phyloP scores from a whole-genome alignment of 345 rosid genomes.

The Sonneratia alba region DNA sequence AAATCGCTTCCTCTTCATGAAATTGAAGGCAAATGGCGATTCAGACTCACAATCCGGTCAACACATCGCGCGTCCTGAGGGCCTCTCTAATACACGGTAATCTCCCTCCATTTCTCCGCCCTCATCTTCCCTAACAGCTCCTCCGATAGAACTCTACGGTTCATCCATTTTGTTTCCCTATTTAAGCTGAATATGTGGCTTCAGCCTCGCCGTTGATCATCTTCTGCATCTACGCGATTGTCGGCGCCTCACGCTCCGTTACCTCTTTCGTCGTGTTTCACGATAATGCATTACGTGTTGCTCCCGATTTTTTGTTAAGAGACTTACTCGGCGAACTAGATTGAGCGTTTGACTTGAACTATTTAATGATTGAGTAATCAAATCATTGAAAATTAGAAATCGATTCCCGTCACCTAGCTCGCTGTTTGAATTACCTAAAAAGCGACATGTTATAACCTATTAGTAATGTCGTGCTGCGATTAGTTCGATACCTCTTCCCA shows the following conservation, averaged over 20 bases:
- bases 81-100: too few species aligned
- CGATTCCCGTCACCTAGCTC: not conserved
- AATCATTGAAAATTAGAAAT: not conserved
- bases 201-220: constrained; percentile 11
- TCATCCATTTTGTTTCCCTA: too few species aligned
- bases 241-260: constrained; percentile 35
- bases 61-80: too few species aligned
- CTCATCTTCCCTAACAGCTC: too few species aligned
- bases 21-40: too few species aligned
- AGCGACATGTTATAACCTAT: too few species aligned
- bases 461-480: not conserved
- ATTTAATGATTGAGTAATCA: not conserved
- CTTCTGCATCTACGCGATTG: constrained; percentile 5
- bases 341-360: not conserved
- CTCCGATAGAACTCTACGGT: too few species aligned
- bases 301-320: not conserved
- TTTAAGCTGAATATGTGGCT: constrained; percentile 16
- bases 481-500: not conserved
- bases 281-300: constrained; percentile 20
- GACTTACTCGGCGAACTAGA: not conserved
- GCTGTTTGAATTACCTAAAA: not conserved
- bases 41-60: too few species aligned
- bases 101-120: too few species aligned
- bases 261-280: constrained; percentile 60
- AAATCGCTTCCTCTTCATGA: too few species aligned